Evolutionary conservation across 2,329 filamentous ascomycete genomes (phyloP), one percentile per base, ranked within the genome.

Genomic region (Sclerotinia glacialis): DNA sequence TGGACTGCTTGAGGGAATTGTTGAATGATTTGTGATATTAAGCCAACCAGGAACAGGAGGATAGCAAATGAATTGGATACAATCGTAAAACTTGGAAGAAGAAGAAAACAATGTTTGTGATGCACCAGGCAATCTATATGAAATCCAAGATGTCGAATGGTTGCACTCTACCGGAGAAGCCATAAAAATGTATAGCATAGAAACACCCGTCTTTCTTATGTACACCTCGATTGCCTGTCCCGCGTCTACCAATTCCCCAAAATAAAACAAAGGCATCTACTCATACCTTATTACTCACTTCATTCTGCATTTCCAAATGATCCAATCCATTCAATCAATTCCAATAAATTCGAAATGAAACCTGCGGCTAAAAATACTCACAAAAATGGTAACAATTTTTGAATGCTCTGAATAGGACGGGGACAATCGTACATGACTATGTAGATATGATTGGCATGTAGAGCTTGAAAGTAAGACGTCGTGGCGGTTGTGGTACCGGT

Each of bases 91-190:
- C 14, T 21, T 2, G 40, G 6, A 21, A 37, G 21, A n/a, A n/a
- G 46, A 49, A 16, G 21, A 23, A 26, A 37, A 21, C 44, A 26
- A 31, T 26, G 44, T 18, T 26, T 37, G 23, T 46, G 58, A 61
- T 49, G 58, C 58, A 49, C 58, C 44, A 37, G 58, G 46, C 58
- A 26, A 61, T 61, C 31, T 37, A 49, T 49, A 23, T 49, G 31
- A 34, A 61, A 49, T 5, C 23, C 5, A 40, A 49, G 18, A 37
- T 37, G n/a, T 49, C 28, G 28, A 18, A 21, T 49, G 26, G 14
- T 60, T 26, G 28, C 5, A 49, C 44, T 60, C 28, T 49, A n/a
- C 28, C 28, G 49, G 14, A 2, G 12, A 61, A 61, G 31, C 28
- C 3, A 37, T 21, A 14, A 61, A 49, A 37, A 16, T 61, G 46